phyloP scores from a whole-genome alignment of 129 eudicot genomes.

The Glebionis coronaria region DNA sequence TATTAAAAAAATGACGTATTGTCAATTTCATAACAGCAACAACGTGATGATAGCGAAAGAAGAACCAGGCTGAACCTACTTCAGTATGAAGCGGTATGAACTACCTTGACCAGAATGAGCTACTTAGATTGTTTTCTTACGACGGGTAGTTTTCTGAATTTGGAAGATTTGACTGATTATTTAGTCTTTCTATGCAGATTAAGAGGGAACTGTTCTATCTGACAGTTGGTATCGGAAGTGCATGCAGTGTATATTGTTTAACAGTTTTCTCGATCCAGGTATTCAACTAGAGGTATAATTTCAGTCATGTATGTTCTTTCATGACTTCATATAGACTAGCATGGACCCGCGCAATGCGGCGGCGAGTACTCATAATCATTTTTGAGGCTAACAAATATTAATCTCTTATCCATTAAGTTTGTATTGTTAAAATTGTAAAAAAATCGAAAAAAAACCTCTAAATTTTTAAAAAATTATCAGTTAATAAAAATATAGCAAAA shows the following conservation, averaged over 20 bases:
- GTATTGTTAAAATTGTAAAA: too few species aligned
- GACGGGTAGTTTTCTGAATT: neutral
- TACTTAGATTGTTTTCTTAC: neutral
- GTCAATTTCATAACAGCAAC: conserved; percentile 43
- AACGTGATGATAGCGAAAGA: conserved; percentile 64
- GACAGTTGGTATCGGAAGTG: conserved; percentile 78
- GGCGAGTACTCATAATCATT: too few species aligned
- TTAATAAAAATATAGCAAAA: too few species aligned
- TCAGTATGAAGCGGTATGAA: conserved; percentile 86
- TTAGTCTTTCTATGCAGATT: conserved; percentile 48
- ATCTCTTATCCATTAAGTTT: too few species aligned
- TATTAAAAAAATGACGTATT: conserved; percentile 11
- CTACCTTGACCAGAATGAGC: neutral
- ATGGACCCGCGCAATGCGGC: too few species aligned
- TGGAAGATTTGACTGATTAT: conserved; percentile 11
- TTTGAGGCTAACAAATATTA: too few species aligned
- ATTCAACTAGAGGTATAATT: conserved; percentile 27
- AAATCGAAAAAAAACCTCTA: too few species aligned
- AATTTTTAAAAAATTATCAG: too few species aligned
- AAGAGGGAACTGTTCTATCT: conserved; percentile 75
- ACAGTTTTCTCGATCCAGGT: conserved; percentile 73
- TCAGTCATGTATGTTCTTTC: conserved; percentile 12
- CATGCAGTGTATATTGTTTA: conserved; percentile 87
- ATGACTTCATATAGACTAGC: too few species aligned
- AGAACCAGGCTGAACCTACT: conserved; percentile 73